Percentiles rank a stretch among this genome's conserved stretches.
phyloP scores from a whole-genome alignment of 2,329 filamentous ascomycete species.

The Bipolaris sorokiniana region DNA sequence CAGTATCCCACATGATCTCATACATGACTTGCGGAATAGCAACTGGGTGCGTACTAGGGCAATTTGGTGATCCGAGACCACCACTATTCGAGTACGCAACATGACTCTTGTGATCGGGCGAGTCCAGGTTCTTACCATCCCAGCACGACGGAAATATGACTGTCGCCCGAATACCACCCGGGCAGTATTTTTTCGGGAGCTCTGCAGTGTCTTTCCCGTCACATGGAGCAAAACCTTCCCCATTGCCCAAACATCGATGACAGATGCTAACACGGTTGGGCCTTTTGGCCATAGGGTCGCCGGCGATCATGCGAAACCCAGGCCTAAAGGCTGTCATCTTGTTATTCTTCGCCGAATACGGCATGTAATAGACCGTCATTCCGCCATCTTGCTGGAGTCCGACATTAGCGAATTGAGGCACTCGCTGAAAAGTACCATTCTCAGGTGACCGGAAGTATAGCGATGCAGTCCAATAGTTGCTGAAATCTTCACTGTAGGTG shows the following conservation, averaged over 20 bases:
- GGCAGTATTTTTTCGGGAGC: slow-evolving; percentile 72
- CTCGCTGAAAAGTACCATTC: slow-evolving; percentile 43
- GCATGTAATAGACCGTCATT: slow-evolving; percentile 73
- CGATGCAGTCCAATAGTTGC: slow-evolving; percentile 43
- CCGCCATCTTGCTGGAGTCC: slow-evolving; percentile 39
- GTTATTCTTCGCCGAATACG: slow-evolving; percentile 65
- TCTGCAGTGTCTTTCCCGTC: slow-evolving; percentile 34
- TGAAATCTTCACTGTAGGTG: slow-evolving; percentile 40
- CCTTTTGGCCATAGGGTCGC: slow-evolving; percentile 29
- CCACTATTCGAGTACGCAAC: slow-evolving; percentile 63
- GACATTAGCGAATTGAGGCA: slow-evolving; percentile 40
- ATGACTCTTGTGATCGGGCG: slow-evolving; percentile 65
- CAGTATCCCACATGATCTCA: slow-evolving; percentile 56
- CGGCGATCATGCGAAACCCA: slow-evolving; percentile 40
- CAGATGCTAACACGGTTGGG: slow-evolving; percentile 41
- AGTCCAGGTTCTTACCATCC: slow-evolving; percentile 63
- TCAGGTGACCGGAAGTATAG: slow-evolving; percentile 42
- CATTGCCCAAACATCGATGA: slow-evolving; percentile 36
- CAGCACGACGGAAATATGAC: slow-evolving; percentile 77
- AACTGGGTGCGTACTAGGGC: slow-evolving; percentile 52
- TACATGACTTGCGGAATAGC: slow-evolving; percentile 55
- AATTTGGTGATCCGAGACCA: slow-evolving; percentile 52
- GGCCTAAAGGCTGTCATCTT: slow-evolving; percentile 23
- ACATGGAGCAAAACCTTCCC: slow-evolving; percentile 28
- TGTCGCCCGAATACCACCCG: slow-evolving; percentile 73